A percentile compares a stretch with the other conserved stretches of the same genome.
These are phyloP conservation scores for Nitzschia putrida DNA, from an alignment of 108 stramenopile species.

Conservation along the genomic window DNA sequence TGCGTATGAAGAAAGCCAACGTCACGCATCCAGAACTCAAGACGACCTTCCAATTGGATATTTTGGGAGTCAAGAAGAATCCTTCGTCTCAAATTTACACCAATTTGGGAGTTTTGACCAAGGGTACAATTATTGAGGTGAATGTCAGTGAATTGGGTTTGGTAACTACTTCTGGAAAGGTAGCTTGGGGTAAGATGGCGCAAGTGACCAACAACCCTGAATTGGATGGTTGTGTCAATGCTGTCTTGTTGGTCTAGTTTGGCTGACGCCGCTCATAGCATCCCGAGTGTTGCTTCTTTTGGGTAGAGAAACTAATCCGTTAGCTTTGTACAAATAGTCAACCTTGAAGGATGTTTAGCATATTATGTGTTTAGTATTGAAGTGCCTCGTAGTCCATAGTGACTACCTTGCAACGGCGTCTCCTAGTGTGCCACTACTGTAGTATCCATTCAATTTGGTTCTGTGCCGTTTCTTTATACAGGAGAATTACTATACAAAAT, in stretches of 20 bases:
- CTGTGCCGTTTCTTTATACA: no score
- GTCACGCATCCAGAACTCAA: slow-evolving; percentile 99
- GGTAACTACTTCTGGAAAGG: slow-evolving; percentile 97
- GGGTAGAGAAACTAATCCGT: no score
- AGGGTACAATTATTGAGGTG: slow-evolving; percentile 99
- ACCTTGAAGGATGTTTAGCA: no score
- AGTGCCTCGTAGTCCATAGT: no score
- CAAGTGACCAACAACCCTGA: slow-evolving; percentile 96
- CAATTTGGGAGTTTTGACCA: slow-evolving; percentile 97
- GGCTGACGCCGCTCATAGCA: no score
- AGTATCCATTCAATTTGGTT: no score
- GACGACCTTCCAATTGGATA: slow-evolving; percentile 97
- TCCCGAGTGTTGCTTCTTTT: no score
- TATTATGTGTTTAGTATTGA: no score
- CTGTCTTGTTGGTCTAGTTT: slow-evolving; percentile 37
- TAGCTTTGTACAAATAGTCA: no score
- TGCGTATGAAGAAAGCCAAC: slow-evolving; percentile 98
- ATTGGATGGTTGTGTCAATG: slow-evolving; percentile 53
- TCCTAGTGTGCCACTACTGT: no score
- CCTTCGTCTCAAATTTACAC: slow-evolving; percentile 91
- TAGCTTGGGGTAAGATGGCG: slow-evolving; percentile 99
- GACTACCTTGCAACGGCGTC: no score
- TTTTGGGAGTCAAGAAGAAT: slow-evolving; percentile 99
- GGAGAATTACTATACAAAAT: no score
- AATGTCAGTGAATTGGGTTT: slow-evolving; percentile 97